These are phyloP conservation scores for Globisporangium cederbergense DNA, from an alignment of 352 stramenopile genomes.

Conservation along the genomic window DNA sequence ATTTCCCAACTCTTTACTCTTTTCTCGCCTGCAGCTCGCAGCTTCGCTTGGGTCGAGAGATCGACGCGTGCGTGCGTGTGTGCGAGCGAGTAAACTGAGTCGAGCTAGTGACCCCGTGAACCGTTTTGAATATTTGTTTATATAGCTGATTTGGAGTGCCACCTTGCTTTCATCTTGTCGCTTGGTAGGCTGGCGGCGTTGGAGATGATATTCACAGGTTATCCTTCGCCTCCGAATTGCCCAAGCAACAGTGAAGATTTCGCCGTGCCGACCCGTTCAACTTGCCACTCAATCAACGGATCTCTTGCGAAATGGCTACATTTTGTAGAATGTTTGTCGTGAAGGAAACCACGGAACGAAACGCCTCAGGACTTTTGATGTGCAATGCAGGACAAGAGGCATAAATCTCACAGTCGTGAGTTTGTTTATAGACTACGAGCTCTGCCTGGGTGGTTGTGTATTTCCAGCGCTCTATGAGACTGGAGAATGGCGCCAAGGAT, in stretches of 20 bases:
- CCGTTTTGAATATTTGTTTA: constrained; percentile 53
- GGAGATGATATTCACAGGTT: background rate
- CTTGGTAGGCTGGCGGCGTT: background rate
- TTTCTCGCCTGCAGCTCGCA: background rate
- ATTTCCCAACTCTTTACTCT: constrained; percentile 3
- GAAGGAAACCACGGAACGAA: background rate
- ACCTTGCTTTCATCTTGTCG: background rate
- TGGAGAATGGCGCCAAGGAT: background rate
- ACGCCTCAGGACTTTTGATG: background rate
- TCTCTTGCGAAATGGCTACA: background rate
- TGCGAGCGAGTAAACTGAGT: background rate
- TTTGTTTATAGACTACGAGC: background rate
- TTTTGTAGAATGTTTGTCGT: background rate
- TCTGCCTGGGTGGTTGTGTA: background rate
- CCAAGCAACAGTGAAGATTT: no score
- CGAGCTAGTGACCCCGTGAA: constrained; percentile 15
- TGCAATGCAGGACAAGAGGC: background rate
- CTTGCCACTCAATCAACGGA: no score
- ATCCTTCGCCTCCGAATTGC: background rate
- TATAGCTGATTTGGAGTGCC: constrained; percentile 22
- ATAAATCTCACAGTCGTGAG: background rate
- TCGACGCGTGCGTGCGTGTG: background rate
- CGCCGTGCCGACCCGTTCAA: no score
- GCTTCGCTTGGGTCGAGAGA: background rate
- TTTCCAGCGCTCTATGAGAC: background rate